These are phyloP conservation scores for Apiospora hydei DNA, from an alignment of 2,329 filamentous ascomycete species.

Conservation along the genomic window DNA sequence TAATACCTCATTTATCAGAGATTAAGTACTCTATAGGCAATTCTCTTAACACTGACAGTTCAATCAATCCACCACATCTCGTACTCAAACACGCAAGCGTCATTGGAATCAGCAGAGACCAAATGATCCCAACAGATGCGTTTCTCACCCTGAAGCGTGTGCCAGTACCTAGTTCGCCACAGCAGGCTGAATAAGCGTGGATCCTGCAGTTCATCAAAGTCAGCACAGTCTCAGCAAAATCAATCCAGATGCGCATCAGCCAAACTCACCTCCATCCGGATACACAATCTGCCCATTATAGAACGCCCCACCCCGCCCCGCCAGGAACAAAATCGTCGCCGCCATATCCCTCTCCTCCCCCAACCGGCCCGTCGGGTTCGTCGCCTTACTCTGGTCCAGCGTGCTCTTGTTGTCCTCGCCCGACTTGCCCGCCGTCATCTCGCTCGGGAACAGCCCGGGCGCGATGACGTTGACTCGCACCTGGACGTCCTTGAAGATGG, in stretches of 20 bases:
- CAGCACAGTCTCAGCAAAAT: neutral
- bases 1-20: no score
- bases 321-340: slow-evolving; percentile 57
- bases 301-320: slow-evolving; percentile 57
- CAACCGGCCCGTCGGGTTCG: slow-evolving; percentile 44
- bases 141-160: neutral
- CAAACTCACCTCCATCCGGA: slow-evolving; percentile 51
- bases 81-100: no score
- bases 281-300: slow-evolving; percentile 62
- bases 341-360: slow-evolving; percentile 59
- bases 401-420: slow-evolving; percentile 55
- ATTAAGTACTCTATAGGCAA: no score
- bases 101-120: neutral
- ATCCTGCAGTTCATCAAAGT: neutral
- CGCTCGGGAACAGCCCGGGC: slow-evolving; percentile 52
- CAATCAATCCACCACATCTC: no score
- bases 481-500: slow-evolving; percentile 54
- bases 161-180: neutral
- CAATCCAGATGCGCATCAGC: neutral
- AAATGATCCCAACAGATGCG: neutral
- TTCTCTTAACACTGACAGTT: no score
- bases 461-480: slow-evolving; percentile 65
- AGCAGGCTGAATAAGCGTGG: slow-evolving; percentile 18
- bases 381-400: slow-evolving; percentile 39
- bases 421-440: slow-evolving; percentile 57